Conservation (phyloP, 108 stramenopile species). For the Poteriospumella lacustris region DNA sequence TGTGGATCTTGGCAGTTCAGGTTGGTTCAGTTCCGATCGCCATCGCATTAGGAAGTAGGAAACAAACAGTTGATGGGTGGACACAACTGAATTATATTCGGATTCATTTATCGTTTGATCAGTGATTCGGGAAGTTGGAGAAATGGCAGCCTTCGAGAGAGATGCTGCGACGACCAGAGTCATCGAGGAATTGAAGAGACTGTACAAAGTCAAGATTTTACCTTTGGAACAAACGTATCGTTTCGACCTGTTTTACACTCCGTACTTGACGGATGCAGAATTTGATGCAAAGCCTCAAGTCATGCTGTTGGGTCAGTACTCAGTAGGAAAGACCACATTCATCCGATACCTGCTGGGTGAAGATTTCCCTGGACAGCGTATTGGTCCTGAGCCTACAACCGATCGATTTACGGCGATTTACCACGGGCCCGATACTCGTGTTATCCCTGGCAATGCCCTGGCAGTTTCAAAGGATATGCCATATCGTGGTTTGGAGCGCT, state of each 20-base stretch:
- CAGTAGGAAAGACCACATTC: slow-evolving; percentile 89
- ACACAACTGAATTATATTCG: too few relatives aligned
- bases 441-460: slow-evolving; percentile 78
- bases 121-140: neutral
- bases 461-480: slow-evolving; percentile 77
- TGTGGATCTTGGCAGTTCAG: neutral
- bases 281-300: slow-evolving; percentile 98
- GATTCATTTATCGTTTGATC: too few relatives aligned
- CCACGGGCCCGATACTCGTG: slow-evolving; percentile 75
- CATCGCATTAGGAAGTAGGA: too few relatives aligned
- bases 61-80: too few relatives aligned
- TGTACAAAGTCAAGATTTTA: slow-evolving; percentile 53
- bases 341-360: slow-evolving; percentile 62
- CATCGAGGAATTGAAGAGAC: slow-evolving; percentile 50
- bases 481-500: slow-evolving; percentile 85
- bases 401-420: slow-evolving; percentile 83
- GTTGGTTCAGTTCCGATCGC: neutral
- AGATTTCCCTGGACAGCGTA: slow-evolving; percentile 86
- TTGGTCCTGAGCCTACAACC: slow-evolving; percentile 97
- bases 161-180: slow-evolving; percentile 52
- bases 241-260: slow-evolving; percentile 94
- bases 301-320: slow-evolving; percentile 91
- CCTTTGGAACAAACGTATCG: slow-evolving; percentile 61
- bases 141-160: slow-evolving; percentile 27
- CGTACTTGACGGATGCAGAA: slow-evolving; percentile 85